Conservation (phyloP, 768 basidiomycete genomes). For the Epithele typhae region DNA sequence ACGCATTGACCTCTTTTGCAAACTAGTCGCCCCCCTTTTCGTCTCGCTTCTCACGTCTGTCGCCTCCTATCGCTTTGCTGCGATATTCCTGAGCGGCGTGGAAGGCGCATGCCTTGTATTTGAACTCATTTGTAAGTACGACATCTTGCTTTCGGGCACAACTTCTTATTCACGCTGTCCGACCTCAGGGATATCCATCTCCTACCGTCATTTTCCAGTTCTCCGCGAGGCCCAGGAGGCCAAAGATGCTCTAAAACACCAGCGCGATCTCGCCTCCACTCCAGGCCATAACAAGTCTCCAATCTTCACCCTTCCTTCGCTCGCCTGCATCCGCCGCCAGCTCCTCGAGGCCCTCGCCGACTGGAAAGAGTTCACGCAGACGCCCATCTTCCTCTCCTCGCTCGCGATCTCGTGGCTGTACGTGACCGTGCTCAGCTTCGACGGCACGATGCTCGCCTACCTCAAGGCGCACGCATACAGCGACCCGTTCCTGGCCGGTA, state of each 20-base stretch:
- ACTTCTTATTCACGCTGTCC: too few species aligned
- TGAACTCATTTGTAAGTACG: slow-evolving; percentile 33
- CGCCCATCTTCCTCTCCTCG: slow-evolving; percentile 38
- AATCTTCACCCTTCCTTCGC: too few species aligned
- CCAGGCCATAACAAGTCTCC: too few species aligned
- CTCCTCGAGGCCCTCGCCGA: slow-evolving; percentile 14
- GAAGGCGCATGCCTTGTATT: slow-evolving; percentile 33
- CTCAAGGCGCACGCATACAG: slow-evolving; percentile 41
- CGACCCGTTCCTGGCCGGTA: slow-evolving; percentile 46
- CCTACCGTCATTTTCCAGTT: slow-evolving; percentile 34
- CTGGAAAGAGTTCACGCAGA: slow-evolving; percentile 36
- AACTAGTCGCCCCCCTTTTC: slow-evolving; percentile 47
- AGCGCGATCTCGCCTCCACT: neutral
- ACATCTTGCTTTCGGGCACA: too few species aligned
- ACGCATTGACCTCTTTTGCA: slow-evolving; percentile 43
- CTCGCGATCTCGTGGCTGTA: slow-evolving; percentile 41
- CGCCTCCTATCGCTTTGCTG: slow-evolving; percentile 30
- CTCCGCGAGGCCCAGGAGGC: slow-evolving; percentile 25
- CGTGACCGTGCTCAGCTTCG: slow-evolving; percentile 43
- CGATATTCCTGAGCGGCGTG: slow-evolving; percentile 31
- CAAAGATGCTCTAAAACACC: slow-evolving; percentile 10
- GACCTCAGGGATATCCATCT: slow-evolving; percentile 30
- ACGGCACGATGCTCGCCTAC: slow-evolving; percentile 49
- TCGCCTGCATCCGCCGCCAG: too few species aligned
- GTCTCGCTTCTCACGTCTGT: slow-evolving; percentile 41